Percentiles rank a stretch among this genome's conserved stretches.
Evolutionary conservation across 1,284 basidiomycete species (phyloP).

Genomic region (Afroboletus lepidellus): DNA sequence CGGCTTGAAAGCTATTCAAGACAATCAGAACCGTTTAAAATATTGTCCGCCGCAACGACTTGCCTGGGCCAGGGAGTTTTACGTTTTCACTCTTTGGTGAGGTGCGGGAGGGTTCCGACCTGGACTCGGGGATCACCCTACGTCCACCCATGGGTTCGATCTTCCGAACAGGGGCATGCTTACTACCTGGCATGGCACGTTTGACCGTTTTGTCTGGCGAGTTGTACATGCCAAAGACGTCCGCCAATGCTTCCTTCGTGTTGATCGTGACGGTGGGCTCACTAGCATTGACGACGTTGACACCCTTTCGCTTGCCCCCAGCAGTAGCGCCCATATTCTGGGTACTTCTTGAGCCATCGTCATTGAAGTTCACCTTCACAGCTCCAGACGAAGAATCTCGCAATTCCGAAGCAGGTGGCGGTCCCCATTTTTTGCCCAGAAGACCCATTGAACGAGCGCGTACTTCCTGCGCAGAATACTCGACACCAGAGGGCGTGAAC

Average conservation of each 20-base stretch:
- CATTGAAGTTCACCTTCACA: constrained; percentile 50
- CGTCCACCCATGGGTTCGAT: constrained; percentile 47
- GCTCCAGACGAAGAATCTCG: constrained; percentile 31
- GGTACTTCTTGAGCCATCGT: constrained; percentile 48
- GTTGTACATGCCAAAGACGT: constrained; percentile 93
- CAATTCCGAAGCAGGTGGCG: constrained; percentile 52
- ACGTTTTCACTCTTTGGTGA: constrained; percentile 38
- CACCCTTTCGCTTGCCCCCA: constrained; percentile 39
- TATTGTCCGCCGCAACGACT: constrained; percentile 20
- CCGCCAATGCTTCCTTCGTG: constrained; percentile 88
- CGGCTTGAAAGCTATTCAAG: constrained; percentile 47
- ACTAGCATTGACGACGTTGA: constrained; percentile 20
- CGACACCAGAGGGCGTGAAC: constrained; percentile 63
- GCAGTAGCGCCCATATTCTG: constrained; percentile 37
- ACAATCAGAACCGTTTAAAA: background rate
- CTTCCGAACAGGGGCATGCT: constrained; percentile 66
- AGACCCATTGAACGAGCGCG: constrained; percentile 76
- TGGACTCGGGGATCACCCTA: constrained; percentile 15
- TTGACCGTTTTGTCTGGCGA: constrained; percentile 76
- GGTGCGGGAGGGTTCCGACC: constrained; percentile 33
- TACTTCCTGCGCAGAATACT: constrained; percentile 74
- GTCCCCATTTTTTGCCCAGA: constrained; percentile 76
- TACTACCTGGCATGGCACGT: constrained; percentile 53
- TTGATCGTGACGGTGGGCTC: constrained; percentile 78
- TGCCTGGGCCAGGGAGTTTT: constrained; percentile 43